Evolutionary conservation across 2,329 filamentous ascomycete genomes (phyloP).

Genomic region (Trichoderma sp.): DNA sequence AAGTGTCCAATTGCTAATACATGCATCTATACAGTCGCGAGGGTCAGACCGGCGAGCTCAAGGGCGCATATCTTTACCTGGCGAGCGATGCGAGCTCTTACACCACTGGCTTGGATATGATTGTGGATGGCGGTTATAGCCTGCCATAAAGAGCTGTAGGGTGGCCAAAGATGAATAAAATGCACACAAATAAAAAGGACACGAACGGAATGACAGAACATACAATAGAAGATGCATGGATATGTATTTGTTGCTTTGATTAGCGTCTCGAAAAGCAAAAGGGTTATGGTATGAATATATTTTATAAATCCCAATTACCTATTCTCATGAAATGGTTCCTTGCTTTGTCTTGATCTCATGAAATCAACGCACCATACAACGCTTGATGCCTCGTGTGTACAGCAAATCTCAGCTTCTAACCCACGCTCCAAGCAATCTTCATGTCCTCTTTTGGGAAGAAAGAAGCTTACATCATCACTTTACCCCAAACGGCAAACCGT

Average conservation of each 20-base stretch:
- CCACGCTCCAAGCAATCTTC: background rate
- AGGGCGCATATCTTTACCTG: constrained; percentile 79
- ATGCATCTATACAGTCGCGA: constrained; percentile 53
- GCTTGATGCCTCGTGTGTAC: background rate
- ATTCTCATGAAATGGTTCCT: no score
- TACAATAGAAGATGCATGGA: background rate
- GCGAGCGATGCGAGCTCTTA: constrained; percentile 81
- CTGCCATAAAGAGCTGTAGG: constrained; percentile 39
- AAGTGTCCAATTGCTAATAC: background rate
- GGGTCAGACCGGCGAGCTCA: constrained; percentile 70
- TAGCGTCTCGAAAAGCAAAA: background rate
- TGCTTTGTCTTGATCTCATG: background rate
- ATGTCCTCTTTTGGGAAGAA: background rate
- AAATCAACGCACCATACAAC: background rate
- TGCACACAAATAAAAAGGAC: background rate
- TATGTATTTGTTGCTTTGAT: background rate
- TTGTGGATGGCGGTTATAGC: constrained; percentile 74
- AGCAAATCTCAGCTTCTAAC: background rate
- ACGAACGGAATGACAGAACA: background rate
- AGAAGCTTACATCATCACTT: background rate
- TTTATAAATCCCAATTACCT: background rate
- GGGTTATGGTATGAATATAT: background rate
- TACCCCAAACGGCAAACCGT: background rate
- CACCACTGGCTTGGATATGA: constrained; percentile 71
- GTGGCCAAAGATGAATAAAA: background rate